Evolutionary conservation across 345 rosid genomes (phyloP), one percentile per base, ranked within the genome.

Genomic region (Lepidium didymum): DNA sequence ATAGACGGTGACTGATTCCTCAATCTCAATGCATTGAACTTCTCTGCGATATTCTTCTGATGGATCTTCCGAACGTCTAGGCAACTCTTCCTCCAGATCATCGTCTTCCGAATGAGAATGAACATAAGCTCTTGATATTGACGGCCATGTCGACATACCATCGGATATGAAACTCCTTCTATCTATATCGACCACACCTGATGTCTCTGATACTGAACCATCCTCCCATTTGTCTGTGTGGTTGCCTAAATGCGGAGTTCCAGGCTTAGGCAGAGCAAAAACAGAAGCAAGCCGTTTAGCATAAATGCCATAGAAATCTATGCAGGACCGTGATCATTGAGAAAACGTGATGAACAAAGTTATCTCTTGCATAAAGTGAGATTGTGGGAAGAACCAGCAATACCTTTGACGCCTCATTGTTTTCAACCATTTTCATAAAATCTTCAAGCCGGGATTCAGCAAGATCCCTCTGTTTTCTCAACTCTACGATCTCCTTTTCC

Each of bases 41-140:
- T 91, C 99, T 78, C 83, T 89, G 84, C 96, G 86, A 82, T 78
- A 83, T 66, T 85, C 96, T 71, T 87, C 94, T 68, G 82, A 74
- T 43, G 21, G 75, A 68, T 80, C 84, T 50, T 73, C 82, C 9
- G 80, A 67, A 53, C 56, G 73, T 56, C 66, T 78, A 49, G 81
- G 83, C 16, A 78, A 44, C 62, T 68, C 78, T 52, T 74, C 73
- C 1, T 60, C 41, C 5, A 66, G 13, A 35, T 66, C 40, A 53
- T 74, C 68, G 23, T 64, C 69, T 12, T 64, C 71, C 62, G 82
- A 78, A 67, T 53, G 42, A 64, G 84, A 76, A 70, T 75, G 72
- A 47, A 51, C 51, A 67, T 79, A 63, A 41, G 62, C 73, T 69
- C 80, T 80, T 59, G 85, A 57, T 31, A 55, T 53, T 58, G 85